Base-by-base conservation (phyloP, 768 basidiomycete species). In the Suillus subaureus region DNA sequence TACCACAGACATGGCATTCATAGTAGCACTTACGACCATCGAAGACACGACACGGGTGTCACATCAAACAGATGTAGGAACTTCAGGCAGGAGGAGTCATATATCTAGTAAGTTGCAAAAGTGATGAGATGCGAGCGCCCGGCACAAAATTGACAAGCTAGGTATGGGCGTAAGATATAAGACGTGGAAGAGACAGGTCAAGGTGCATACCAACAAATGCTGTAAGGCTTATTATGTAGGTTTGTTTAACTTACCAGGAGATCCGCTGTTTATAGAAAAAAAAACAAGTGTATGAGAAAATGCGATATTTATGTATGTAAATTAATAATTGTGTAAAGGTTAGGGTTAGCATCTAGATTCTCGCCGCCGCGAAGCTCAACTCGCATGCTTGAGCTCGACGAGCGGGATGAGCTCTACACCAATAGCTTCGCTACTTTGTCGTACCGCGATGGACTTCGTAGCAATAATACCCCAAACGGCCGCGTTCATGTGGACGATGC, bases 301-400 rank as follows among this genome's bases (percentile, higher is more conserved):
- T 54, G 28, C 4, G 8, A 52, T 52, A 18, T 54, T 31, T 54
- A 54, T 42, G 16, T 42, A 42, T 28, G 28, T 33, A 31, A 11
- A 54, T 54, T 18, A 54, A 54, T 54, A 31, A 18, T 52, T 52
- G 15, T 18, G 51, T 6, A 26, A 52, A 31, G 33, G 54, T 35
- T 55, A 54, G 52, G 33, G 54, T 35, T 55, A 55, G 31, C 12
- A 54, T 31, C 13, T 49, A 49, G 47, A 49, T 49, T 56, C 57
- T 33, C 26, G 52, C n/a, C 45, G 21, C 62, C 61, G 39, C 12
- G 39, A 40, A 40, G 39, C 12, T n/a, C 28, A 21, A 21, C 40
- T 42, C 58, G 75, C 64, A 77, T 78, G 75, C 72, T 60, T 58
- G 40, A 70, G 64, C 52, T 69, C 60, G 73, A 69, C 69, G 70